Conservation (phyloP, 2,329 filamentous ascomycete genomes). For the Exophiala xenobiotica region DNA sequence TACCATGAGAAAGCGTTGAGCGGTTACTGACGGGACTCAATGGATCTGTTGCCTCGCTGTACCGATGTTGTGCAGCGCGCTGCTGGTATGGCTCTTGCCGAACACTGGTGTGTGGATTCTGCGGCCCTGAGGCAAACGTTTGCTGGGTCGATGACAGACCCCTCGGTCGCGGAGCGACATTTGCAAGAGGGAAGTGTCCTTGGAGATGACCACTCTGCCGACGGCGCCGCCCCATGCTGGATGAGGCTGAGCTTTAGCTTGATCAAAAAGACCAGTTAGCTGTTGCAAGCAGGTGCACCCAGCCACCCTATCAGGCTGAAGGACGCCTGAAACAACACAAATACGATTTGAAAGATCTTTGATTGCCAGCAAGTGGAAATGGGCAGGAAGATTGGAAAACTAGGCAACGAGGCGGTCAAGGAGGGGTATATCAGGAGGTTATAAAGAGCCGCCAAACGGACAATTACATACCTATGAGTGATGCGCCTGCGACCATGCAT, state of each 20-base stretch:
- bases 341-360: neutral
- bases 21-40: slow-evolving; percentile 16
- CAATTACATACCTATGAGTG: too few species aligned
- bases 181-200: slow-evolving; percentile 11
- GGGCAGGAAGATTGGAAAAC: slow-evolving; percentile 3
- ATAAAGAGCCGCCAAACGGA: neutral
- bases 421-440: slow-evolving; percentile 13
- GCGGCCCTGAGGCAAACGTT: neutral
- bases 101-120: neutral
- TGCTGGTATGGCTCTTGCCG: neutral
- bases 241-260: slow-evolving; percentile 6
- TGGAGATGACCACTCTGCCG: slow-evolving; percentile 17
- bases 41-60: slow-evolving; percentile 11
- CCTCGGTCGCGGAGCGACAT: neutral
- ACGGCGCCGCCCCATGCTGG: slow-evolving; percentile 20
- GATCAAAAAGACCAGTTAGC: neutral
- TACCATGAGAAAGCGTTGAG: slow-evolving; percentile 10
- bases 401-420: slow-evolving; percentile 15
- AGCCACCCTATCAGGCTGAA: slow-evolving; percentile 3
- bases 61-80: neutral
- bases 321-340: slow-evolving; percentile 3
- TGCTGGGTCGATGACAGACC: slow-evolving; percentile 4
- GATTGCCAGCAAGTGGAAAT: slow-evolving; percentile 6
- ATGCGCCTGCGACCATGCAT: neutral
- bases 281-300: neutral